Evolutionary conservation across 2,329 filamentous ascomycete species (phyloP).

Genomic region (Sporothrix humicola): DNA sequence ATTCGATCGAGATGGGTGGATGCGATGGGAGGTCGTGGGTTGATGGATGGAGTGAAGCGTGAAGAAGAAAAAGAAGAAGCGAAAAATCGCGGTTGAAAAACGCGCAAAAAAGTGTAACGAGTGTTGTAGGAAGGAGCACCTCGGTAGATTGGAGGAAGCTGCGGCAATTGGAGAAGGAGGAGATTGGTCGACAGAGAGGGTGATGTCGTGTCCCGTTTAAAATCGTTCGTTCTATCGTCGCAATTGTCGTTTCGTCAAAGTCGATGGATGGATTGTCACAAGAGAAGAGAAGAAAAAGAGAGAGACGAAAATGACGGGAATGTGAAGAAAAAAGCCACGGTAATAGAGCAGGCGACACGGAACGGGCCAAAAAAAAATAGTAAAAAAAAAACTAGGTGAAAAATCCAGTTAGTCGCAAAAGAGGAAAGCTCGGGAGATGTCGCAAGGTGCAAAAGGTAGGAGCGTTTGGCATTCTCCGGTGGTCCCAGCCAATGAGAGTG

Average conservation of each 20-base stretch:
- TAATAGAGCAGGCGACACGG: constrained; percentile 21
- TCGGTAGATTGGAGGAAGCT: constrained; percentile 27
- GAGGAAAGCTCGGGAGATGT: constrained; percentile 47
- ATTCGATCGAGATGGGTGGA: neutral
- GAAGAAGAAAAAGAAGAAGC: neutral
- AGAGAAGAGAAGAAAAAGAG: constrained; percentile 25
- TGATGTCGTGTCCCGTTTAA: constrained; percentile 18
- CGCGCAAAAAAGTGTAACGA: constrained; percentile 30
- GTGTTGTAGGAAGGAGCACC: constrained; percentile 24
- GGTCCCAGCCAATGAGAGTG: constrained; percentile 39
- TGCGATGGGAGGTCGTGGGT: neutral
- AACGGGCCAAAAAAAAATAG: constrained; percentile 16
- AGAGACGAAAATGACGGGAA: neutral
- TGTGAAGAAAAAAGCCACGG: neutral
- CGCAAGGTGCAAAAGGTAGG: constrained; percentile 37
- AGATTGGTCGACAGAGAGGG: constrained; percentile 18
- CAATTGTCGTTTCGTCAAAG: constrained; percentile 20
- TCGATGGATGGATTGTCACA: constrained; percentile 19
- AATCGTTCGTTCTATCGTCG: constrained; percentile 20
- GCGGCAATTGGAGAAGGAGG: neutral
- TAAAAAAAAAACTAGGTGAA: constrained; percentile 31
- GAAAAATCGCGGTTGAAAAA: constrained; percentile 31
- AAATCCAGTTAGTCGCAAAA: constrained; percentile 33
- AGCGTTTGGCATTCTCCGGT: constrained; percentile 34
- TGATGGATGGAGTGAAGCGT: constrained; percentile 2